These are phyloP conservation scores for Xylaria arbuscula DNA, from an alignment of 2,329 filamentous ascomycete species.

Conservation along the genomic window DNA sequence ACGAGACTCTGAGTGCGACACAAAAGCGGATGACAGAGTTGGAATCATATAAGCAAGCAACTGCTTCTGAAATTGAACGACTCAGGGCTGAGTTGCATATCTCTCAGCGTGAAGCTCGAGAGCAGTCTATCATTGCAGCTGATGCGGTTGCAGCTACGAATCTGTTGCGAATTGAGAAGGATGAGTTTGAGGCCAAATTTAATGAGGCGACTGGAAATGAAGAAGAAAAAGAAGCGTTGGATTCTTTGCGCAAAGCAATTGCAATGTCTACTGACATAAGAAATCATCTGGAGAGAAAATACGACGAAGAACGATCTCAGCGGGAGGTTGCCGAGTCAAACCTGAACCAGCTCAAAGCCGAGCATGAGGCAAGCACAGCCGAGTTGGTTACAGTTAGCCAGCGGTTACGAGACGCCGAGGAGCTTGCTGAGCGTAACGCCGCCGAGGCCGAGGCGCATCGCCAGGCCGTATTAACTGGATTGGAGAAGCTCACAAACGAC, in stretches of 20 bases:
- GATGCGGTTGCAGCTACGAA: constrained; percentile 81
- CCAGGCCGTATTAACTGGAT: constrained; percentile 81
- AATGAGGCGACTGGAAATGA: constrained; percentile 74
- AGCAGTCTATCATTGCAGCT: constrained; percentile 80
- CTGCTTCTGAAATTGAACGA: constrained; percentile 84
- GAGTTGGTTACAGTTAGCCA: constrained; percentile 81
- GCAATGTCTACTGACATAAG: constrained; percentile 82
- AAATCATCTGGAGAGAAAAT: constrained; percentile 78
- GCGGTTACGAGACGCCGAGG: constrained; percentile 85
- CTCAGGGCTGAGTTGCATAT: constrained; percentile 87
- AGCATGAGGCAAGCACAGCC: constrained; percentile 82
- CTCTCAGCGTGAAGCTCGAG: constrained; percentile 79
- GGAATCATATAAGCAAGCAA: constrained; percentile 84
- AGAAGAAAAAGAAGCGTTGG: constrained; percentile 77
- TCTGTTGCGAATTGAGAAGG: constrained; percentile 86
- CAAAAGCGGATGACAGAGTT: constrained; percentile 86
- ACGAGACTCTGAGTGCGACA: constrained; percentile 85
- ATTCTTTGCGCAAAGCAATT: constrained; percentile 81
- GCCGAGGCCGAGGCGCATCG: constrained; percentile 88
- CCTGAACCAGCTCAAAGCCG: constrained; percentile 78
- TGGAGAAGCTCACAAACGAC: constrained; percentile 77
- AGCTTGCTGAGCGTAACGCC: constrained; percentile 86
- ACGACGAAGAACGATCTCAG: constrained; percentile 83
- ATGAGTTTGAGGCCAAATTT: constrained; percentile 76
- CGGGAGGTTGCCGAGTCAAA: constrained; percentile 82